Evolutionary conservation across 164 flowering plant species (phyloP).

Genomic region (Euptelea pleiosperma): DNA sequence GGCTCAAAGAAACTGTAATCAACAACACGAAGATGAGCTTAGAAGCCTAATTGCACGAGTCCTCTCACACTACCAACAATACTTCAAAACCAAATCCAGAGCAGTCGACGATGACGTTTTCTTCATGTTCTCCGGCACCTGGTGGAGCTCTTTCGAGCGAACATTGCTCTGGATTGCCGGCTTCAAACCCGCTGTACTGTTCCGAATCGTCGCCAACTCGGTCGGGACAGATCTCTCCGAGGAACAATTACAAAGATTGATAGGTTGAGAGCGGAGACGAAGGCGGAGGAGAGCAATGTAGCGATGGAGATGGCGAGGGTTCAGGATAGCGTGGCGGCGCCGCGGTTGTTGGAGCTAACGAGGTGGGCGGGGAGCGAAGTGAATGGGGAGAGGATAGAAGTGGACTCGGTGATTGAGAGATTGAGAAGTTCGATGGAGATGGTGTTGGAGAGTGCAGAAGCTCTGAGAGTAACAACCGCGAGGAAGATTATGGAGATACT

Average conservation of each 20-base stretch:
- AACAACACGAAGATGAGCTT: neutral
- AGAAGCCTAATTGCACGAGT: neutral
- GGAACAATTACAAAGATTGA: conserved; percentile 33
- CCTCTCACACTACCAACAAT: neutral
- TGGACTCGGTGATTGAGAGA: conserved; percentile 4
- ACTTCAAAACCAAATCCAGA: neutral
- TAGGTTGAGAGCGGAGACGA: conserved; percentile 23
- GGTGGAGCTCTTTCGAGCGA: conserved; percentile 4
- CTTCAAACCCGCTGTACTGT: conserved; percentile 5
- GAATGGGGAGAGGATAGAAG: conserved; percentile 16
- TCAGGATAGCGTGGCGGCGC: conserved; percentile 48
- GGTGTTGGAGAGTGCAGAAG: conserved; percentile 33
- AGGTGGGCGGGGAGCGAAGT: conserved; percentile 13
- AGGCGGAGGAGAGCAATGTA: conserved; percentile 29
- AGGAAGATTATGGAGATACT: conserved; percentile 34
- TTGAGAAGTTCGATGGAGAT: conserved; percentile 24
- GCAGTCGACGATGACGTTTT: neutral
- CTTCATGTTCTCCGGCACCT: neutral
- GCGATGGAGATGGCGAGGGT: conserved; percentile 40
- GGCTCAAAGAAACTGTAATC: too few relatives aligned
- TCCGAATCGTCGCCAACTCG: conserved; percentile 24
- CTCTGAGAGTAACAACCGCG: conserved; percentile 33
- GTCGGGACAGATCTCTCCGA: conserved; percentile 28
- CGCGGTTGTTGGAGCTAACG: conserved; percentile 27
- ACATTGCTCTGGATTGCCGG: conserved; percentile 8